These are phyloP conservation scores for Moesziomyces parantarcticus DNA, from an alignment of 1,284 basidiomycete species.

Conservation along the genomic window DNA sequence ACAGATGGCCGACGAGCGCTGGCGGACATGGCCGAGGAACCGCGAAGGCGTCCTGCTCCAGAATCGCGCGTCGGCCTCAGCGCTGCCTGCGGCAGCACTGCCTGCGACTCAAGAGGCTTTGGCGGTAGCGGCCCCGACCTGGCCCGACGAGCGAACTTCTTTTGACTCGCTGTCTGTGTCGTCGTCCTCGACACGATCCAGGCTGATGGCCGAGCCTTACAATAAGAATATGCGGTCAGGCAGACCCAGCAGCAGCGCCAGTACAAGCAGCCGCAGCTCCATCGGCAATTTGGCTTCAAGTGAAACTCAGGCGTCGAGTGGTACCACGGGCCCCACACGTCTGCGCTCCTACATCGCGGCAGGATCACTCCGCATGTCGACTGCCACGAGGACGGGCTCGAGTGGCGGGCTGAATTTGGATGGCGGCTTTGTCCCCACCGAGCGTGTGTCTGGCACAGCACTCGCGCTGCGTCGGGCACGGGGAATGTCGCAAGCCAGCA, in stretches of 20 bases:
- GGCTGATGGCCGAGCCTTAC: conserved; percentile 37
- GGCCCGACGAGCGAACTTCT: conserved; percentile 6
- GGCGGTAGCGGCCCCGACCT: neutral
- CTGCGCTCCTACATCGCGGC: conserved; percentile 20
- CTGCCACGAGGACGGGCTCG: conserved; percentile 7
- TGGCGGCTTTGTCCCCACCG: neutral
- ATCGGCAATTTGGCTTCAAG: conserved; percentile 7
- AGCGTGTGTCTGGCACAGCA: conserved; percentile 11
- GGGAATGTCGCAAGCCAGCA: conserved; percentile 18
- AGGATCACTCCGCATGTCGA: conserved; percentile 24
- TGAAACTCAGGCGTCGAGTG: conserved; percentile 6
- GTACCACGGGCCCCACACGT: conserved; percentile 16
- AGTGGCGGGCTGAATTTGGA: neutral
- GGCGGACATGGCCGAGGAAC: conserved; percentile 39
- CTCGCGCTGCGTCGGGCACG: conserved; percentile 24
- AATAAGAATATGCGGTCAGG: conserved; percentile 25
- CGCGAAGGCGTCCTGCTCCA: neutral
- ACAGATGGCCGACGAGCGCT: conserved; percentile 35
- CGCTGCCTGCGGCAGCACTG: neutral
- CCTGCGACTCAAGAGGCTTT: neutral
- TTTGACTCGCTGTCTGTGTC: conserved; percentile 17
- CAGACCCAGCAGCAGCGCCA: conserved; percentile 30
- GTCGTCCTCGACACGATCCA: conserved; percentile 10
- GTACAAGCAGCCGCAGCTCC: conserved; percentile 27
- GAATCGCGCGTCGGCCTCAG: neutral